phyloP scores from a whole-genome alignment of 768 basidiomycete species.

The Pluteus cervinus region DNA sequence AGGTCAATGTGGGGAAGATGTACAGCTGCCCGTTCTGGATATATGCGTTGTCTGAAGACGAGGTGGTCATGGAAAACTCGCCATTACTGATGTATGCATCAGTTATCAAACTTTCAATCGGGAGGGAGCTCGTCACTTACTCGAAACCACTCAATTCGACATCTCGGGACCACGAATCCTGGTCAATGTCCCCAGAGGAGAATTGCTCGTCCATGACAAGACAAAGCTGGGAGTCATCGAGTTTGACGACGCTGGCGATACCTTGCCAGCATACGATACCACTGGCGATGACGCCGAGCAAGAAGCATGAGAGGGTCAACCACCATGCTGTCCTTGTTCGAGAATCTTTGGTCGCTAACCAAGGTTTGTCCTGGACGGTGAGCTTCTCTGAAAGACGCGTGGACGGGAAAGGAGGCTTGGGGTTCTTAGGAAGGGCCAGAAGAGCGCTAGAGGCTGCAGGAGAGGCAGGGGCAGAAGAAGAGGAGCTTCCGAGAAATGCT shows the following conservation, averaged over 20 bases:
- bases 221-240: constrained; percentile 42
- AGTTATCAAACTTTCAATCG: constrained; percentile 5
- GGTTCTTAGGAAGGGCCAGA: constrained; percentile 19
- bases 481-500: constrained; percentile 12
- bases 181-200: constrained; percentile 31
- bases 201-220: constrained; percentile 73
- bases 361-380: constrained; percentile 50
- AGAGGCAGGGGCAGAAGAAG: constrained; percentile 11
- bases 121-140: constrained; percentile 22
- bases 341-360: constrained; percentile 39
- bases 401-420: constrained; percentile 36
- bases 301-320: constrained; percentile 46
- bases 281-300: constrained; percentile 49
- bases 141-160: constrained; percentile 75
- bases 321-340: constrained; percentile 27
- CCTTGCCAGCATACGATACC: constrained; percentile 51
- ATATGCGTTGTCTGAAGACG: constrained; percentile 55
- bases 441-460: constrained; percentile 13
- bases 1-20: constrained; percentile 76
- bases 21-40: constrained; percentile 66
- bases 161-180: constrained; percentile 58
- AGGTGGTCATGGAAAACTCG: constrained; percentile 78
- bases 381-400: constrained; percentile 51
- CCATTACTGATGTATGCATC: constrained; percentile 36
- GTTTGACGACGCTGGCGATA: constrained; percentile 35